Evolutionary conservation across 495 filamentous ascomycete genomes (phyloP).

Genomic region (Penicillium daleae): DNA sequence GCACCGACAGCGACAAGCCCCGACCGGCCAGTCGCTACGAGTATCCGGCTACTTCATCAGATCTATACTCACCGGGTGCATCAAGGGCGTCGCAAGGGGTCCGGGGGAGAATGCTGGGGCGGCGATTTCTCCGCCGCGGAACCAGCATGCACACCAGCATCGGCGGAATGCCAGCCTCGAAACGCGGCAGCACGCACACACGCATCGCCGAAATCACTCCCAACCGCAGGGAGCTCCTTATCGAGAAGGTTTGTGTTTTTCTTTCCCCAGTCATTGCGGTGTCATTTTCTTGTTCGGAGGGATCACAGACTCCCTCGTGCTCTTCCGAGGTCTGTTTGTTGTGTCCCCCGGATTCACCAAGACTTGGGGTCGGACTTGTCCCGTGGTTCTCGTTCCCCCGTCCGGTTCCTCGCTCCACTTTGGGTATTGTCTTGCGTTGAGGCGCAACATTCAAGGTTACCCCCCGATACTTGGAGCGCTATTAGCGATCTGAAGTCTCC

Average conservation of each 20-base stretch:
- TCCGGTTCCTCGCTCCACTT: constrained; percentile 21
- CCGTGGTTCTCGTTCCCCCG: constrained; percentile 30
- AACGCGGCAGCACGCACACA: constrained; percentile 24
- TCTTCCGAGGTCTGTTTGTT: constrained; percentile 17
- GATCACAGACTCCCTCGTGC: background rate
- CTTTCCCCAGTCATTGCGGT: constrained; percentile 8
- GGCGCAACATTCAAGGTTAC: background rate
- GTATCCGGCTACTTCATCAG: constrained; percentile 28
- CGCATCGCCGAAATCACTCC: constrained; percentile 31
- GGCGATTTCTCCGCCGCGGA: constrained; percentile 26
- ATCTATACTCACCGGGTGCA: constrained; percentile 19
- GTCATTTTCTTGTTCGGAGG: background rate
- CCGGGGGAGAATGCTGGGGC: constrained; percentile 25
- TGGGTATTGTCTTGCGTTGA: background rate
- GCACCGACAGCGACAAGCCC: constrained; percentile 31
- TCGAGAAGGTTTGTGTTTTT: constrained; percentile 35
- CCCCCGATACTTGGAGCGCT: background rate
- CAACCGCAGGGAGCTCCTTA: constrained; percentile 30
- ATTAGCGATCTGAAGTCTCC: background rate
- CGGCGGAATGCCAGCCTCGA: constrained; percentile 32
- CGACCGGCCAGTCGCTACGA: constrained; percentile 31
- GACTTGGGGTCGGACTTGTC: constrained; percentile 30
- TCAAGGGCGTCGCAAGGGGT: constrained; percentile 16
- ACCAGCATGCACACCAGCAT: constrained; percentile 24
- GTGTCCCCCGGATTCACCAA: constrained; percentile 28